Conservation (phyloP, 2,329 filamentous ascomycete genomes). For the Colletotrichum tamarilloi region DNA sequence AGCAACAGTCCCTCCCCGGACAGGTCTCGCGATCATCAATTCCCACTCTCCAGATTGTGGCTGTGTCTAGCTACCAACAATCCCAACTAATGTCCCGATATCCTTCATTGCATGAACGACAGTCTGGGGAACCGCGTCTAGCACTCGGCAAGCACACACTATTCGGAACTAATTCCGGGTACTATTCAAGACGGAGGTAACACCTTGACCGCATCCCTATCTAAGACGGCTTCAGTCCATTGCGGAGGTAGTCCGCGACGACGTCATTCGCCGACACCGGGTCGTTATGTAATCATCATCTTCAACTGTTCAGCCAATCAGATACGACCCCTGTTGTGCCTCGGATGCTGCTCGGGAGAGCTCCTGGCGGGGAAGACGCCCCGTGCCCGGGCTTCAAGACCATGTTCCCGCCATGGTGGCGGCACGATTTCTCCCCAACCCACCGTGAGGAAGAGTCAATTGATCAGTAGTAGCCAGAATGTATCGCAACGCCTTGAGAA, state of each 20-base stretch:
- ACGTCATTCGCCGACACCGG: conserved; percentile 34
- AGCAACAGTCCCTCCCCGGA: not conserved
- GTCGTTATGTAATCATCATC: conserved; percentile 17
- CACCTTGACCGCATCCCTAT: no score
- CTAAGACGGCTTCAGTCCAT: not conserved
- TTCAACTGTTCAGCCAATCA: conserved; percentile 1
- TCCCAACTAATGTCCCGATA: not conserved
- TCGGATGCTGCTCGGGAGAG: conserved; percentile 33
- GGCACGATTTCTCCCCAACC: not conserved
- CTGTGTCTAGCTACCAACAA: conserved; percentile 1
- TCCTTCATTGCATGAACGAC: conserved; percentile 2
- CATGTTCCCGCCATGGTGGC: conserved; percentile 1
- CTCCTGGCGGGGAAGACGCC: conserved; percentile 24
- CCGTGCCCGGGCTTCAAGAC: conserved; percentile 9
- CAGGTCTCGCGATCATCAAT: not conserved
- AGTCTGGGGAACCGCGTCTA: not conserved
- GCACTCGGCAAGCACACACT: not conserved
- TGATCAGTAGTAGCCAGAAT: not conserved
- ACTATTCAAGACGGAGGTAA: not conserved
- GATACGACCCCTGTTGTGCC: not conserved
- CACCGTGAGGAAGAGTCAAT: conserved; percentile 11
- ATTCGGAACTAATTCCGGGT: not conserved
- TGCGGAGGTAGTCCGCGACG: not conserved
- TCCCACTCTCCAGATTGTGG: conserved; percentile 3
- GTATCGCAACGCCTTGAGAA: conserved; percentile 27